phyloP scores from a whole-genome alignment of 2,329 filamentous ascomycete genomes.

The Teratosphaeria pseudoeucalypti region DNA sequence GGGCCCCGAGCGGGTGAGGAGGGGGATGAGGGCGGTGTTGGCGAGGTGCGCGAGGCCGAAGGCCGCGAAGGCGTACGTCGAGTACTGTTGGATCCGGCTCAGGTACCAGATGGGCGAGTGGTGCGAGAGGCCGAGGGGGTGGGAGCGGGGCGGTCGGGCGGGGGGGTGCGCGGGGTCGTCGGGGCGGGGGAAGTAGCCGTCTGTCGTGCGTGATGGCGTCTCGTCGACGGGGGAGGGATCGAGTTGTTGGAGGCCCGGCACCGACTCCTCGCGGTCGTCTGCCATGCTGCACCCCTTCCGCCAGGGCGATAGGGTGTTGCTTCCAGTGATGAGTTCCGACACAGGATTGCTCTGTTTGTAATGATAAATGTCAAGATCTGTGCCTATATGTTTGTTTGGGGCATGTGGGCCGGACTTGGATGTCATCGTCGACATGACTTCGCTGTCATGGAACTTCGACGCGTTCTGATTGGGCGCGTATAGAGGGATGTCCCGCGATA shows the following conservation, averaged over 20 bases:
- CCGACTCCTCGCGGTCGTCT: conserved; percentile 17
- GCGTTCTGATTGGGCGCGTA: neutral
- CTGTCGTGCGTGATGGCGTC: conserved; percentile 36
- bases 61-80: conserved; percentile 70
- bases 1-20: conserved; percentile 60
- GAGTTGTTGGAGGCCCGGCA: conserved; percentile 52
- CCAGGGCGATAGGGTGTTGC: neutral
- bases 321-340: neutral
- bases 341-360: too few relatives aligned
- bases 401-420: neutral
- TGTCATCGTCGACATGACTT: neutral
- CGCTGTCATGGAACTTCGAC: neutral
- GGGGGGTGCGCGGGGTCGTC: conserved; percentile 6
- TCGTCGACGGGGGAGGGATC: conserved; percentile 73
- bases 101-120: conserved; percentile 68
- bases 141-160: conserved; percentile 4
- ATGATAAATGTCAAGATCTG: too few relatives aligned
- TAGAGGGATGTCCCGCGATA: neutral
- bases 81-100: conserved; percentile 72
- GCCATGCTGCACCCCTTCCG: conserved; percentile 17
- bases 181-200: conserved; percentile 33
- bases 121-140: conserved; percentile 48
- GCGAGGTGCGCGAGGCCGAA: conserved; percentile 68
- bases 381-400: neutral
- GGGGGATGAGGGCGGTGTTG: conserved; percentile 73